phyloP scores from a whole-genome alignment of 805 yeast species.

The Wickerhamiella spandovensis region DNA sequence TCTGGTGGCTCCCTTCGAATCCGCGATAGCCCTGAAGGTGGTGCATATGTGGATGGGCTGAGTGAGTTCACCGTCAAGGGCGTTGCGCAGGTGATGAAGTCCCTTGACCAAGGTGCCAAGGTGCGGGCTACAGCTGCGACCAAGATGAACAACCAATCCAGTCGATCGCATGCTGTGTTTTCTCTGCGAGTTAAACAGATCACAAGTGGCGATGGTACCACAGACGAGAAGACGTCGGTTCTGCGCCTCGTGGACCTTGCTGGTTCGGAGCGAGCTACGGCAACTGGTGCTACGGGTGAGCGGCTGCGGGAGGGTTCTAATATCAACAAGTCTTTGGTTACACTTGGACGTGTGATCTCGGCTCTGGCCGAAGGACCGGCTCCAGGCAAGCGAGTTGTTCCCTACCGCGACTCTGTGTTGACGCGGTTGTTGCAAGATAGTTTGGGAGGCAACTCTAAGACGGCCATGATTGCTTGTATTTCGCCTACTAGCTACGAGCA shows the following conservation, averaged over 20 bases:
- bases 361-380: conserved; percentile 29
- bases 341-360: conserved; percentile 57
- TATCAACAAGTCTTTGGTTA: conserved; percentile 66
- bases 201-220: conserved; percentile 24
- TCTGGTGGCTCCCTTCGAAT: conserved; percentile 31
- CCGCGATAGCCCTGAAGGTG: conserved; percentile 51
- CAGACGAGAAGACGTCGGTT: conserved; percentile 40
- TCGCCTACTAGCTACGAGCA: conserved; percentile 73
- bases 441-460: conserved; percentile 76
- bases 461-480: conserved; percentile 76
- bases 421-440: conserved; percentile 67
- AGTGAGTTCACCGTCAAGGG: conserved; percentile 37
- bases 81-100: conserved; percentile 36
- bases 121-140: conserved; percentile 60
- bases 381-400: conserved; percentile 30
- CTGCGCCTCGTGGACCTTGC: conserved; percentile 69
- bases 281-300: conserved; percentile 43
- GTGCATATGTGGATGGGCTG: conserved; percentile 63
- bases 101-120: conserved; percentile 39
- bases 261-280: conserved; percentile 59
- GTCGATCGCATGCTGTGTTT: conserved; percentile 72
- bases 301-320: conserved; percentile 63
- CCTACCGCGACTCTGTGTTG: conserved; percentile 61
- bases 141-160: conserved; percentile 54
- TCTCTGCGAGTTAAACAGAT: conserved; percentile 51